Conservation (phyloP, 192 early-diverging fungal genomes). For the Backusella mclennaniae region DNA sequence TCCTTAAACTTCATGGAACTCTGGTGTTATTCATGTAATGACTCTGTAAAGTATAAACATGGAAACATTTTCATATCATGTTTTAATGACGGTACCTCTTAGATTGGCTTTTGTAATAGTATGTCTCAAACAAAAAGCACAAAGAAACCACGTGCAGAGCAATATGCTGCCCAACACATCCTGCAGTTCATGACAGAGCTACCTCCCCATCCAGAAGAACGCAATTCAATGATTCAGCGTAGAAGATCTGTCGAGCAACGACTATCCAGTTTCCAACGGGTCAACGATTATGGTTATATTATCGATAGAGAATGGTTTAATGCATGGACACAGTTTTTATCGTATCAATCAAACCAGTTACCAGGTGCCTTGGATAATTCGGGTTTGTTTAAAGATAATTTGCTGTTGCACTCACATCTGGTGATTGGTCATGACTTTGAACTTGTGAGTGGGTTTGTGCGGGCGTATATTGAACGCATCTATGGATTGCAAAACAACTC, state of each 20-base stretch:
- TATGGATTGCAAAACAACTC: conserved; percentile 6
- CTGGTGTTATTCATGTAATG: conserved; percentile 2
- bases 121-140: background rate
- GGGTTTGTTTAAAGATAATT: background rate
- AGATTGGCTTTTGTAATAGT: background rate
- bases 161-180: background rate
- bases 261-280: background rate
- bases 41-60: background rate
- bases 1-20: conserved; percentile 6
- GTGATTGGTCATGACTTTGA: conserved; percentile 4
- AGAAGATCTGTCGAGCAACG: background rate
- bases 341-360: background rate
- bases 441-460: background rate
- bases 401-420: background rate
- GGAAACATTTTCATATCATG: no score
- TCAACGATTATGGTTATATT: background rate
- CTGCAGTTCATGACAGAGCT: background rate
- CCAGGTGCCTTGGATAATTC: conserved; percentile 2
- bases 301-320: conserved; percentile 2
- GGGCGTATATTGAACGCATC: conserved; percentile 1
- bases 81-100: background rate
- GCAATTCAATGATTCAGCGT: background rate
- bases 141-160: background rate
- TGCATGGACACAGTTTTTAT: background rate
- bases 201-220: background rate